Percentiles rank a stretch among this genome's conserved stretches.
These are phyloP conservation scores for Euphorbia schlechtendalii DNA, from an alignment of 441 rosid species.

Conservation along the genomic window DNA sequence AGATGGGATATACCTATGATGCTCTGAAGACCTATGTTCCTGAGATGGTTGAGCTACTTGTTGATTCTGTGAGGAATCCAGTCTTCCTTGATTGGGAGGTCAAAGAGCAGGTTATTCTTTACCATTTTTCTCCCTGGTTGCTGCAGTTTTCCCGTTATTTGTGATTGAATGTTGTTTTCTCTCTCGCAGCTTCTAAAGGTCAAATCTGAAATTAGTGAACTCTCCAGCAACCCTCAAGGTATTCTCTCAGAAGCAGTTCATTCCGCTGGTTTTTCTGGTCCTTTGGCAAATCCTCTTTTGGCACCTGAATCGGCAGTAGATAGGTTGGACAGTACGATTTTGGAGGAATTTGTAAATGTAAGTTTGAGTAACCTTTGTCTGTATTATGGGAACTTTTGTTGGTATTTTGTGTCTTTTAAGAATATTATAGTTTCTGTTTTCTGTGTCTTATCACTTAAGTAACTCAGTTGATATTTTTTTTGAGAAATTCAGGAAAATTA, in stretches of 20 bases:
- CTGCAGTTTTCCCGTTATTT: too few relatives aligned
- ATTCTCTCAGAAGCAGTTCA: conserved; percentile 79
- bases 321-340: conserved; percentile 43
- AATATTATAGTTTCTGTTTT: not conserved
- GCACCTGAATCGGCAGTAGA: conserved; percentile 56
- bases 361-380: conserved; percentile 21
- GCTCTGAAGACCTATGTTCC: conserved; percentile 87
- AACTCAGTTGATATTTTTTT: conserved; percentile 15
- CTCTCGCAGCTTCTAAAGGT: conserved; percentile 49
- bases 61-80: conserved; percentile 81
- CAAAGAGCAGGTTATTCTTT: conserved; percentile 55
- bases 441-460: not conserved
- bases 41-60: conserved; percentile 80
- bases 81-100: conserved; percentile 92
- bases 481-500: conserved; percentile 60
- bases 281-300: conserved; percentile 74
- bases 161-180: not conserved
- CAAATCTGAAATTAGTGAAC: conserved; percentile 53
- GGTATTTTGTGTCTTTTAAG: not conserved
- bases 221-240: conserved; percentile 61
- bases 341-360: conserved; percentile 76
- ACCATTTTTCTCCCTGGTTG: too few relatives aligned
- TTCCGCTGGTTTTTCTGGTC: conserved; percentile 66
- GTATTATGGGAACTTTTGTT: not conserved
- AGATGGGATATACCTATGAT: conserved; percentile 74